These are phyloP conservation scores for Cladorrhinum samala DNA, from an alignment of 495 filamentous ascomycete species.

Conservation along the genomic window DNA sequence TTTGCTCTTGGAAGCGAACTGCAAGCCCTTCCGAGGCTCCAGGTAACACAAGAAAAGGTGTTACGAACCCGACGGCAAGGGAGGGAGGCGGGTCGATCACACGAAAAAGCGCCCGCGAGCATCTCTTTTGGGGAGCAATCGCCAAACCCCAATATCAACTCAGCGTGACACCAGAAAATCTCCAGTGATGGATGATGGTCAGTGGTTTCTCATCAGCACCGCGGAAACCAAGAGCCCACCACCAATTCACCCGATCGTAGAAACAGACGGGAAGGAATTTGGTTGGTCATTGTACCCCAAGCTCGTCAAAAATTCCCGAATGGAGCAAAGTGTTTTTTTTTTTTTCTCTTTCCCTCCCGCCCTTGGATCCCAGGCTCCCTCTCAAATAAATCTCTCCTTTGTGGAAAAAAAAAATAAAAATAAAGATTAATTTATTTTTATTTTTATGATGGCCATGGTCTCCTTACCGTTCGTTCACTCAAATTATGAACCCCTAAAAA, in stretches of 20 bases:
- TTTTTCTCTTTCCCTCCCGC: not conserved
- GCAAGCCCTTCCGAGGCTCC: not conserved
- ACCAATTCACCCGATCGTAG: not conserved
- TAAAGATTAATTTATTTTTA: no score
- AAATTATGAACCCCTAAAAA: no score
- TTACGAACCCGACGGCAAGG: not conserved
- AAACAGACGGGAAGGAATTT: not conserved
- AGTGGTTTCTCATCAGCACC: not conserved
- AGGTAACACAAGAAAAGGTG: constrained; percentile 9
- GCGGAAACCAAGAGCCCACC: not conserved
- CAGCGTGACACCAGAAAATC: not conserved
- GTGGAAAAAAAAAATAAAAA: no score
- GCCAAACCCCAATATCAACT: not conserved
- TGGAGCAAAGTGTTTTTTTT: constrained; percentile 21
- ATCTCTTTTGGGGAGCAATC: not conserved
- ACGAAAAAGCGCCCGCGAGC: no score
- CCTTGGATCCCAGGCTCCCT: no score
- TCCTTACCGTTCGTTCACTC: no score
- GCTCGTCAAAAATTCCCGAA: constrained; percentile 36
- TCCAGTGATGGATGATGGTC: not conserved
- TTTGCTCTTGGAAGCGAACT: no score
- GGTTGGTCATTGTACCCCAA: constrained; percentile 14
- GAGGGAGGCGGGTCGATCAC: constrained; percentile 14
- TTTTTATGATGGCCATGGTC: no score
- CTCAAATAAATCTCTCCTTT: no score